Base-by-base conservation (phyloP, 805 yeast genomes). In the Cyberlindnera japonica region DNA sequence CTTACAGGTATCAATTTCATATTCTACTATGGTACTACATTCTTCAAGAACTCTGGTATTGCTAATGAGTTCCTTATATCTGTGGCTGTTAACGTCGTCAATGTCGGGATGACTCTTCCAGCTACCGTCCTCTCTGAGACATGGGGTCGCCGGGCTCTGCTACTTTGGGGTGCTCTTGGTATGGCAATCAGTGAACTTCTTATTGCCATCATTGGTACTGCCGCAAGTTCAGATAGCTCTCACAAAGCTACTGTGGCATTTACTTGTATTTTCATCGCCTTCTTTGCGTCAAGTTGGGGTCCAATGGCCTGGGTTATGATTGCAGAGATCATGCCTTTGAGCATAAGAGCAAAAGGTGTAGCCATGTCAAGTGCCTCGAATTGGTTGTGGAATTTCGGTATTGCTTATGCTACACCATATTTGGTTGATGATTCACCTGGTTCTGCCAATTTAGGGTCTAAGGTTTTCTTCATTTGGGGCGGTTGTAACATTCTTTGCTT, bases 241-340 rank as follows among this genome's bases (percentile, higher is more conserved):
- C 65, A 70, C 38, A 67, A 71, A 57, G 71, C 67, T 27, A 64
- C 72, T 53, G 69, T 77, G 53, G 77, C 77, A 14, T 71, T 74
- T 51, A 60, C 69, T 6, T 75, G 77, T 59, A 48, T 74, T 46
- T 85, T 81, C 58, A 80, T 85, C 49, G 78, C 81, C 41, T 79
- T 80, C 58, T 83, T 83, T 66, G 93, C 91, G 8, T 71, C 84
- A 5, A 74, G 90, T 18, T 85, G 93, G 91, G 91, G 91, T 59
- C 88, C 93, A 24, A 77, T 75, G 45, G 79, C 77, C 28, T 84
- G 90, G 89, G 84, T 76, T 37, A 62, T 75, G 40, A 61, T 65
- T 52, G 77, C 79, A 53, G 82, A 77, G 54, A 63, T 74, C 35
- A 83, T 74, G 71, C 85, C 90, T 47, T 74, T 83, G 38, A 77